Evolutionary conservation across 2,329 filamentous ascomycete species (phyloP).

Genomic region (Cladosporium sp.): DNA sequence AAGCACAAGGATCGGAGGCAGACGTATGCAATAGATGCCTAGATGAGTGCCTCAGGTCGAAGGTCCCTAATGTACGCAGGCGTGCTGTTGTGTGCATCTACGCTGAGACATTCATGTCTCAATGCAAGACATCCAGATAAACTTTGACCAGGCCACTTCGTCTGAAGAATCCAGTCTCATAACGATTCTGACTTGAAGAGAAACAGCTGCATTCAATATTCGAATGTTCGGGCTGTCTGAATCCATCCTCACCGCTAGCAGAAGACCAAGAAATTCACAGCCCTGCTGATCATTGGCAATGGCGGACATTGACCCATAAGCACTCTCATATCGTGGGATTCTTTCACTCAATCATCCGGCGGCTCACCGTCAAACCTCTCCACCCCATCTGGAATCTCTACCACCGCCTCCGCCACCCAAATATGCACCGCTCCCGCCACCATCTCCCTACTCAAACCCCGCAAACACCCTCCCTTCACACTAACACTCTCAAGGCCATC

Average conservation of each 20-base stretch:
- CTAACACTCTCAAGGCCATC: conserved; percentile 3
- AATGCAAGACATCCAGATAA: conserved; percentile 1
- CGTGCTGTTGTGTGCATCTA: background rate
- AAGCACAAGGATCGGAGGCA: background rate
- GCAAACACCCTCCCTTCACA: conserved; percentile 8
- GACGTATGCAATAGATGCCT: no score
- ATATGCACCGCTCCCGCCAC: conserved; percentile 8
- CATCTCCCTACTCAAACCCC: conserved; percentile 4
- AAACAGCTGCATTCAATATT: background rate
- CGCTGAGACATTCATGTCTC: conserved; percentile 9
- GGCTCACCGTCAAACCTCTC: conserved; percentile 5
- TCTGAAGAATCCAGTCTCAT: no score
- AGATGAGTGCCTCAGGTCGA: background rate
- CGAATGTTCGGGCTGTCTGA: background rate
- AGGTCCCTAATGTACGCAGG: background rate
- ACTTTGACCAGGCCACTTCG: background rate
- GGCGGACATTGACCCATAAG: no score
- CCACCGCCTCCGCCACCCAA: conserved; percentile 9
- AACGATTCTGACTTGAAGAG: background rate
- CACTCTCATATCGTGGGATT: background rate
- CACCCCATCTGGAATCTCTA: conserved; percentile 2
- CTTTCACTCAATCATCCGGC: conserved; percentile 1
- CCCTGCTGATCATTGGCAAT: no score
- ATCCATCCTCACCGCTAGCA: background rate
- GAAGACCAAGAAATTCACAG: no score